These are phyloP conservation scores for Aspergillus felis DNA, from an alignment of 2,329 filamentous ascomycete species.

Conservation along the genomic window DNA sequence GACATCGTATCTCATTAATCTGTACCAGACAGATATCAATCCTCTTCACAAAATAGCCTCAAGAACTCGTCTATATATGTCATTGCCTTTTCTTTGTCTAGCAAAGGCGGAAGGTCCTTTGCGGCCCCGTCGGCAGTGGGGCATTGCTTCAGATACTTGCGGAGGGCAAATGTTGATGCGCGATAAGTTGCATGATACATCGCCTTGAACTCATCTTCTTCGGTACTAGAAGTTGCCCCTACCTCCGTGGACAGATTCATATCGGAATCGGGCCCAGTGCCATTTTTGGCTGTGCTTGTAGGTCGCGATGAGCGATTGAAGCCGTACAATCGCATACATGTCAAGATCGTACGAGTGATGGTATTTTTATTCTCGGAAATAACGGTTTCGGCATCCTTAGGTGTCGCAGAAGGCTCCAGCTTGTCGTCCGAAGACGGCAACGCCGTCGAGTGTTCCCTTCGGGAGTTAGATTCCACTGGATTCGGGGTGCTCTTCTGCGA, in stretches of 20 bases:
- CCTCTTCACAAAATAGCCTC: constrained; percentile 39
- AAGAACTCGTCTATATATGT: constrained; percentile 40
- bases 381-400: constrained; percentile 26
- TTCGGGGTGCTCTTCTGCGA: constrained; percentile 21
- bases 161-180: constrained; percentile 40
- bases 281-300: constrained; percentile 1
- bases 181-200: constrained; percentile 45
- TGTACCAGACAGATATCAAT: constrained; percentile 21
- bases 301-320: constrained; percentile 33
- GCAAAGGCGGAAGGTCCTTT: constrained; percentile 15
- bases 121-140: not conserved
- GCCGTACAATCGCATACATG: constrained; percentile 43
- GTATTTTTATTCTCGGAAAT: constrained; percentile 38
- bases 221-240: constrained; percentile 14
- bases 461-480: constrained; percentile 19
- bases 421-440: constrained; percentile 15
- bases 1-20: constrained; percentile 17
- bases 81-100: constrained; percentile 39
- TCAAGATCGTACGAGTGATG: constrained; percentile 41
- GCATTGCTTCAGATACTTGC: constrained; percentile 33
- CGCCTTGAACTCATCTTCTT: constrained; percentile 41
- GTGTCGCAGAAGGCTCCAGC: constrained; percentile 10
- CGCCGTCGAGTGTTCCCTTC: constrained; percentile 10
- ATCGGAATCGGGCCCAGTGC: not conserved
- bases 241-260: not conserved